These are phyloP conservation scores for maize (Zea mays) DNA, from an alignment of 176 grass and related monocot genomes.

Conservation along the genomic window DNA sequence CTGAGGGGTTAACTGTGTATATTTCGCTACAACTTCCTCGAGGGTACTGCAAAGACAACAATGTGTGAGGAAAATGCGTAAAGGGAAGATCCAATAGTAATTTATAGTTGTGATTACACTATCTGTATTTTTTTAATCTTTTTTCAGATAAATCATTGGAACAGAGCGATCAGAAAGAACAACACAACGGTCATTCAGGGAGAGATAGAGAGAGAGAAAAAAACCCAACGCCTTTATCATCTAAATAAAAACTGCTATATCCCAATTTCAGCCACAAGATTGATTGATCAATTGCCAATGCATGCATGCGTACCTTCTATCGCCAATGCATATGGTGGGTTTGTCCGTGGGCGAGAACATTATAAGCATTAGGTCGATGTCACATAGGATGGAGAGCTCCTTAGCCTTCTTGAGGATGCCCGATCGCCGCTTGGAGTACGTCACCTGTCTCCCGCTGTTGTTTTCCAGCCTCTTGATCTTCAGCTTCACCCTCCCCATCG, in stretches of 20 bases:
- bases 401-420: slow-evolving; percentile 79
- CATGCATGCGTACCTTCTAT: slow-evolving; percentile 30
- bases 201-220: too few species aligned
- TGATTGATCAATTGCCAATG: too few species aligned
- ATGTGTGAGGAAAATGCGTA: background rate
- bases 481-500: slow-evolving; percentile 78
- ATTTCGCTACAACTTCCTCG: slow-evolving; percentile 62
- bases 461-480: slow-evolving; percentile 85
- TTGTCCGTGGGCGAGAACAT: slow-evolving; percentile 71
- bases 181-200: too few species aligned
- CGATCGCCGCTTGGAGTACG: slow-evolving; percentile 65
- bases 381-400: slow-evolving; percentile 74
- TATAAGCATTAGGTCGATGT: slow-evolving; percentile 63
- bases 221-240: too few species aligned
- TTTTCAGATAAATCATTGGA: too few species aligned
- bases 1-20: slow-evolving; percentile 65
- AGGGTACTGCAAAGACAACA: slow-evolving; percentile 49
- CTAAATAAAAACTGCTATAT: too few species aligned
- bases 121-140: too few species aligned
- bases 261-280: too few species aligned
- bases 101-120: background rate
- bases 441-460: slow-evolving; percentile 49
- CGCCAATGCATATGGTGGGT: slow-evolving; percentile 60
- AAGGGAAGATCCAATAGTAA: background rate
- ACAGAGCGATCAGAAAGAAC: too few species aligned